These are phyloP conservation scores for Ogataea salicorniae DNA, from an alignment of 805 yeast genomes.

Conservation along the genomic window DNA sequence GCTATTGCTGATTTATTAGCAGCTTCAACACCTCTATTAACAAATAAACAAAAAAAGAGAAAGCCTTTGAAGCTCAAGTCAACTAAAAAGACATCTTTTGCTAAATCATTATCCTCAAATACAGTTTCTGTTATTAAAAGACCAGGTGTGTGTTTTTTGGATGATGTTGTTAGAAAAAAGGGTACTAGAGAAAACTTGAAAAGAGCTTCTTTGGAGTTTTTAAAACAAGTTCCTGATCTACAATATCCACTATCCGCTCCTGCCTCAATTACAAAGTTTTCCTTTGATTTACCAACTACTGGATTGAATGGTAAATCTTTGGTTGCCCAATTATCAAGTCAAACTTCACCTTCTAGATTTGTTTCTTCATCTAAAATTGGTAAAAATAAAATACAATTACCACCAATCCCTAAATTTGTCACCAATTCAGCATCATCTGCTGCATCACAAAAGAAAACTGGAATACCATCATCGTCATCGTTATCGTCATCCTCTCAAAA, in stretches of 20 bases:
- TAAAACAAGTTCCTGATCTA: slow-evolving; percentile 12
- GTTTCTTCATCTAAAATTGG: slow-evolving; percentile 9
- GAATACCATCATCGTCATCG: too few relatives aligned
- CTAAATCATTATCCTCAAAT: background rate
- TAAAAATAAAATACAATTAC: slow-evolving; percentile 18
- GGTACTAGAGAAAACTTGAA: slow-evolving; percentile 25
- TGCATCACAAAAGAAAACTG: background rate
- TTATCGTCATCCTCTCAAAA: too few relatives aligned
- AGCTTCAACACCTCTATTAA: slow-evolving; percentile 27
- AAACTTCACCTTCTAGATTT: slow-evolving; percentile 28
- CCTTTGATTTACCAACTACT: slow-evolving; percentile 1
- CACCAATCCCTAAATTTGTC: slow-evolving; percentile 27
- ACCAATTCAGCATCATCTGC: background rate
- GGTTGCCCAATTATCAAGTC: slow-evolving; percentile 7
- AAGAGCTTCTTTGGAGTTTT: slow-evolving; percentile 21
- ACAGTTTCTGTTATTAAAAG: background rate
- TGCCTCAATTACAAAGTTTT: slow-evolving; percentile 13
- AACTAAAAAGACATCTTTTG: background rate
- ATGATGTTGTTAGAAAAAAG: slow-evolving; percentile 24
- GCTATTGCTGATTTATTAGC: slow-evolving; percentile 33
- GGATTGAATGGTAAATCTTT: background rate
- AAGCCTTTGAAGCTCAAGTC: slow-evolving; percentile 1
- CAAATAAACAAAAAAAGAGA: slow-evolving; percentile 5
- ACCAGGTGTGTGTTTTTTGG: slow-evolving; percentile 16
- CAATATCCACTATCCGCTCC: slow-evolving; percentile 18